Evolutionary conservation across 228 moss, liverwort and hornwort species (phyloP).

Genomic region (Sphagnum magellanicum): DNA sequence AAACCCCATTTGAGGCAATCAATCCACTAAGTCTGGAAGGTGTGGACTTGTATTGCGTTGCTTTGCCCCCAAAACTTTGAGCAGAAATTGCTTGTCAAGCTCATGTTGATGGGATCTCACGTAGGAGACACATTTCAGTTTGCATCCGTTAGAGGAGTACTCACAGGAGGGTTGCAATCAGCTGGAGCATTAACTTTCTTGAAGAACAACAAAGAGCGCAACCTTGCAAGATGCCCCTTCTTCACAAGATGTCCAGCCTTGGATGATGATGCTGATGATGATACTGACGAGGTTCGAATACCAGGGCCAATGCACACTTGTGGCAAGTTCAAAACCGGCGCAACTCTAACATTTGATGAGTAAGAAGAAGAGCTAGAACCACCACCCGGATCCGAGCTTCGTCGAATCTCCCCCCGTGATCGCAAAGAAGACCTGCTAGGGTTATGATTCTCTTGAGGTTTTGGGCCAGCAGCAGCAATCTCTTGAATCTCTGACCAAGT

Average conservation of each 20-base stretch:
- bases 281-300: conserved; percentile 67
- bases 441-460: conserved; percentile 32
- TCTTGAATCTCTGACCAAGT: conserved; percentile 27
- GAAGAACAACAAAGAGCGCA: conserved; percentile 46
- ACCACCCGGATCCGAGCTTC: conserved; percentile 42
- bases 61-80: too few species aligned
- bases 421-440: conserved; percentile 64
- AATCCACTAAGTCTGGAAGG: too few species aligned
- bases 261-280: not conserved
- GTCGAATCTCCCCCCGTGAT: conserved; percentile 69
- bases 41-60: too few species aligned
- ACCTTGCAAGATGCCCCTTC: conserved; percentile 68
- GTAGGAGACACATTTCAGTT: too few species aligned
- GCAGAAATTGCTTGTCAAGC: too few species aligned
- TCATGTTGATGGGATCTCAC: too few species aligned
- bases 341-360: conserved; percentile 53
- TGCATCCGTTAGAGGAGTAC: too few species aligned
- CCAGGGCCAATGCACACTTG: conserved; percentile 78
- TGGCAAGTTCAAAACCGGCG: conserved; percentile 85
- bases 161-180: too few species aligned
- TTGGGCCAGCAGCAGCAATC: conserved; percentile 15
- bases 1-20: too few species aligned
- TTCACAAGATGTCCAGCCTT: too few species aligned
- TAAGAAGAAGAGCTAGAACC: conserved; percentile 43
- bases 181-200: too few species aligned